Conservation (phyloP, 2,329 filamentous ascomycete genomes). For the Sarocladium strictum region DNA sequence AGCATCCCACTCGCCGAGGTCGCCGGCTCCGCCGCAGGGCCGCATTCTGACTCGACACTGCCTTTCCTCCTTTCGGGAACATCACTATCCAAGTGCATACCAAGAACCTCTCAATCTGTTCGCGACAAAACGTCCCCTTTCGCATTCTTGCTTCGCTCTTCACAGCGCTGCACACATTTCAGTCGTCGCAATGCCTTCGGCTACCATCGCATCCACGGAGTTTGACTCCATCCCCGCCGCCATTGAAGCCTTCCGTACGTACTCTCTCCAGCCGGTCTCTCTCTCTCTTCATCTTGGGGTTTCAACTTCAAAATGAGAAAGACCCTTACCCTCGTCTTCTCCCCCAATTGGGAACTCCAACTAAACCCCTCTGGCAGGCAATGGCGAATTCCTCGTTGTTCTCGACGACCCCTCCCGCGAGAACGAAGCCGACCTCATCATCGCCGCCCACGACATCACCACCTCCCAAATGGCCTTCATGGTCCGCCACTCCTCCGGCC, state of each 20-base stretch:
- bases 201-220: conserved; percentile 43
- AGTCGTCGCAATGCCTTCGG: conserved; percentile 39
- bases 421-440: conserved; percentile 97
- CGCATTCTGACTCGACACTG: conserved; percentile 1
- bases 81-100: too few species aligned
- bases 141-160: too few species aligned
- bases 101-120: background rate
- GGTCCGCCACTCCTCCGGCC: conserved; percentile 83
- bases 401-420: conserved; percentile 89
- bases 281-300: background rate
- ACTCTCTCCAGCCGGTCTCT: conserved; percentile 8
- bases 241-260: conserved; percentile 58
- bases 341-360: too few species aligned
- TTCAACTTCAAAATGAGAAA: too few species aligned
- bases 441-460: conserved; percentile 79
- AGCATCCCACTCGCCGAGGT: conserved; percentile 5
- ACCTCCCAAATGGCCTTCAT: conserved; percentile 93
- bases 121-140: background rate
- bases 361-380: conserved; percentile 36
- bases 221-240: conserved; percentile 62
- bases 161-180: background rate
- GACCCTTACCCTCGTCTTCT: too few species aligned
- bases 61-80: background rate
- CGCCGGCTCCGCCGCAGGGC: conserved; percentile 1
- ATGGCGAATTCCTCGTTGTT: conserved; percentile 90